Percentiles rank a stretch among this genome's conserved stretches.
phyloP scores from a whole-genome alignment of 73 alveolate genomes.

The Tetrahymena malaccensis region DNA sequence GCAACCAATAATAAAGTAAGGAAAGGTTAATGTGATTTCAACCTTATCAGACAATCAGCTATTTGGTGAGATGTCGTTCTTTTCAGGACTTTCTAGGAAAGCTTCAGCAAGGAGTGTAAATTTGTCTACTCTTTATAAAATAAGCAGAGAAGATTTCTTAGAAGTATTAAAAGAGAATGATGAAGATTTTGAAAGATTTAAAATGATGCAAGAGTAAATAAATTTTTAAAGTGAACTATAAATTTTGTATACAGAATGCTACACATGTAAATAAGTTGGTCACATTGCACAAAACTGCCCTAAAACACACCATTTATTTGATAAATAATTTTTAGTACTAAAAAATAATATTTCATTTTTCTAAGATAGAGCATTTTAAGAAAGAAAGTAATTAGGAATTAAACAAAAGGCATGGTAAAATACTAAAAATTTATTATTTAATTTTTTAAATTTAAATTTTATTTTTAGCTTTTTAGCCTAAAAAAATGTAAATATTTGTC shows the following conservation, averaged over 20 bases:
- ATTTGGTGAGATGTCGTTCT: conserved; percentile 21
- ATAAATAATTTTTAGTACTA: neutral
- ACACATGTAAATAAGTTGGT: neutral
- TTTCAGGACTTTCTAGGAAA: conserved; percentile 21
- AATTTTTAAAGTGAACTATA: neutral
- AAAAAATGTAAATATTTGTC: too few relatives aligned
- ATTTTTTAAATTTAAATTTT: too few relatives aligned
- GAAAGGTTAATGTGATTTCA: neutral
- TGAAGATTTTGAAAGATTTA: neutral
- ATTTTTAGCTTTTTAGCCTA: neutral
- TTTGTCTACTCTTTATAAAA: neutral
- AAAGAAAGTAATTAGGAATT: neutral
- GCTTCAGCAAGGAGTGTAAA: conserved; percentile 18
- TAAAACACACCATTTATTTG: neutral
- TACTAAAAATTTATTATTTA: too few relatives aligned
- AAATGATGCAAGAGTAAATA: neutral
- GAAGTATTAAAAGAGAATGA: neutral
- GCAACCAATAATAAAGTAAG: neutral
- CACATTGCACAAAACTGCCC: neutral
- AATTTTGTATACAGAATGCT: neutral
- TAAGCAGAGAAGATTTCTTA: neutral
- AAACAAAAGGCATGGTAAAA: neutral
- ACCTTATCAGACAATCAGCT: neutral
- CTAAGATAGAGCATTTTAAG: neutral
- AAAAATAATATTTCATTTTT: neutral